phyloP scores from a whole-genome alignment of 2,329 filamentous ascomycete genomes.

The Ascosphaera pollenicola region DNA sequence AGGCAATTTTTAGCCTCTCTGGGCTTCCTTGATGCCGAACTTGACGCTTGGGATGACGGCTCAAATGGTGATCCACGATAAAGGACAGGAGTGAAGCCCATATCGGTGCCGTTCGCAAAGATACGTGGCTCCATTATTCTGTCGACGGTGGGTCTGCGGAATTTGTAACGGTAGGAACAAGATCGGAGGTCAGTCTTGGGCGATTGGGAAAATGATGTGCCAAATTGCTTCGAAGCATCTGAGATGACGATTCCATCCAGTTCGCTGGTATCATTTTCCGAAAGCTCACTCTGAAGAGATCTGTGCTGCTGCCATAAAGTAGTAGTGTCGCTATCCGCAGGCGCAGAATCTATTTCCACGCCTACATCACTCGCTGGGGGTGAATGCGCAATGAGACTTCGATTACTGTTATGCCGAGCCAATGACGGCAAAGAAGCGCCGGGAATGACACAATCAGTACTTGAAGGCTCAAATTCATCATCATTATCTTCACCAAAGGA shows the following conservation, averaged over 20 bases:
- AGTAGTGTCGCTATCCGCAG: background rate
- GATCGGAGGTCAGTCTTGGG: background rate
- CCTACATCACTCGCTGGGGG: background rate
- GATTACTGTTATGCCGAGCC: background rate
- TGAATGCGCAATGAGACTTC: background rate
- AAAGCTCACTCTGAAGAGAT: background rate
- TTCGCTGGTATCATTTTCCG: background rate
- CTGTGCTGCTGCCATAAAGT: background rate
- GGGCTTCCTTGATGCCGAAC: background rate
- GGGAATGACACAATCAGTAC: background rate
- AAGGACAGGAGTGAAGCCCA: background rate
- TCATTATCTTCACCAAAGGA: constrained; percentile 29
- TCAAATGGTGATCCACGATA: background rate
- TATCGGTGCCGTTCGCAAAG: background rate
- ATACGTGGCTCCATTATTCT: background rate
- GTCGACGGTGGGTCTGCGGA: background rate
- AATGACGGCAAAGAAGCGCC: background rate
- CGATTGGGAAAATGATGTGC: background rate
- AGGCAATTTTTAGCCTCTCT: background rate
- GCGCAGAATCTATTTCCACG: background rate
- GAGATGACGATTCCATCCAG: background rate
- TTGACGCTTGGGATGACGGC: background rate
- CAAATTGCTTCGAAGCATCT: background rate
- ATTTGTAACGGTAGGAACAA: background rate
- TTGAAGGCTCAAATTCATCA: constrained; percentile 1